These are phyloP conservation scores for Myriangium duriaei DNA, from an alignment of 2,329 filamentous ascomycete genomes.

Conservation along the genomic window DNA sequence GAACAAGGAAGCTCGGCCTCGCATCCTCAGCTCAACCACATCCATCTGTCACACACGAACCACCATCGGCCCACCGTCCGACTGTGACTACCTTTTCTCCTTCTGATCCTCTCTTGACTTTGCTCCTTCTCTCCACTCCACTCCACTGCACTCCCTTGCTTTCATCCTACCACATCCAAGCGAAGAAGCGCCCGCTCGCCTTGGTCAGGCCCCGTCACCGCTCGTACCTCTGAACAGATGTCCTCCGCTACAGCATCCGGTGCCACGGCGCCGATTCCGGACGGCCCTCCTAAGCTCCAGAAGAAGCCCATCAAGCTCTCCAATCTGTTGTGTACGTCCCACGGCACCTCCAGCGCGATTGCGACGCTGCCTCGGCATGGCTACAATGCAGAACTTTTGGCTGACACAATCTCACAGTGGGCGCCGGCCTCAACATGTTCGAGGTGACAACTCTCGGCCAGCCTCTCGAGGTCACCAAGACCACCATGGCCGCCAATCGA, in stretches of 20 bases:
- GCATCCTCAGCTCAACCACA: background rate
- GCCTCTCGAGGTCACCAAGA: conserved; percentile 98
- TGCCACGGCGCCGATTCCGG: conserved; percentile 32
- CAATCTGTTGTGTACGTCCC: conserved; percentile 68
- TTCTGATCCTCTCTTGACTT: background rate
- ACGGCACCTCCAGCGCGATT: background rate
- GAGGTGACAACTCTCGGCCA: conserved; percentile 64
- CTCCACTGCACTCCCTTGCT: conserved; percentile 11
- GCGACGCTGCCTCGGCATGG: background rate
- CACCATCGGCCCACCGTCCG: no score
- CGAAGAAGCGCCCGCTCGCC: conserved; percentile 84
- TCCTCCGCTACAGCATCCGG: conserved; percentile 27
- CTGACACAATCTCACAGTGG: conserved; percentile 39
- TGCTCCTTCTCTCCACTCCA: conserved; percentile 15
- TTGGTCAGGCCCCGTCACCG: conserved; percentile 82
- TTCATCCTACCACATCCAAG: no score
- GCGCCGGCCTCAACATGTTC: conserved; percentile 90
- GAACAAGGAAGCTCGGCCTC: background rate
- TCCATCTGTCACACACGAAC: conserved; percentile 2
- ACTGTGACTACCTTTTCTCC: no score
- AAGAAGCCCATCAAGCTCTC: conserved; percentile 99
- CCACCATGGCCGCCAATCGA: conserved; percentile 97
- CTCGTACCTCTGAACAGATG: conserved; percentile 34
- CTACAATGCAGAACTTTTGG: background rate
- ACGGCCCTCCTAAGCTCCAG: conserved; percentile 55